These are phyloP conservation scores for Posidonia oceanica DNA, from an alignment of 116 monocot species.

Conservation along the genomic window DNA sequence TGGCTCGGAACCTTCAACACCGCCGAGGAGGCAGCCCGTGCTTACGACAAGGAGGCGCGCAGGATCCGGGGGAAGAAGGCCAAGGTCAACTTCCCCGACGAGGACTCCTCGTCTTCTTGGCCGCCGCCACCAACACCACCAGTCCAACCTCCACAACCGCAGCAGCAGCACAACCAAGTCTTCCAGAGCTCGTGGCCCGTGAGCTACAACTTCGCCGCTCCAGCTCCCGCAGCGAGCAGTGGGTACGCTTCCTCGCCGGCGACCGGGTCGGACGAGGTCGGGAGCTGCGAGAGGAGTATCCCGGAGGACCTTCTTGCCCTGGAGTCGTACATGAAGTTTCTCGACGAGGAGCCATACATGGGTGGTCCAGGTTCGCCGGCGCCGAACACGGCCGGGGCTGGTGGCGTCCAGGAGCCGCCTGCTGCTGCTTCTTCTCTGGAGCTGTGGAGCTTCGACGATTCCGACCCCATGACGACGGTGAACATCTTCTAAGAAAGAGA, in stretches of 20 bases:
- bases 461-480: background rate
- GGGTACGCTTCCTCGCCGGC: background rate
- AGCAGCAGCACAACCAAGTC: background rate
- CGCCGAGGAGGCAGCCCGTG: conserved; percentile 66
- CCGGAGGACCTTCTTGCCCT: conserved; percentile 34
- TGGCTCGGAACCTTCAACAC: conserved; percentile 73
- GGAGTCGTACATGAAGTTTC: conserved; percentile 39
- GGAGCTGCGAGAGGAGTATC: conserved; percentile 9
- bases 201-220: background rate
- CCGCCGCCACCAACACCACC: background rate
- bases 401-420: conserved; percentile 1
- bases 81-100: conserved; percentile 72
- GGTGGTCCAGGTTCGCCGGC: conserved; percentile 1
- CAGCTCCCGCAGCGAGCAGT: background rate
- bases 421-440: conserved; percentile 4
- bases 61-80: conserved; percentile 66
- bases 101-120: background rate
- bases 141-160: background rate
- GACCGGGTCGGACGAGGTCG: background rate
- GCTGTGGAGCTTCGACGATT: conserved; percentile 15
- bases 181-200: background rate
- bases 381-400: background rate
- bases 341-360: conserved; percentile 29
- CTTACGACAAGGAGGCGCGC: conserved; percentile 55
- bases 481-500: background rate